Evolutionary conservation across 1,139 yeast species (phyloP).

Genomic region (Suhomyces ambrosiae): DNA sequence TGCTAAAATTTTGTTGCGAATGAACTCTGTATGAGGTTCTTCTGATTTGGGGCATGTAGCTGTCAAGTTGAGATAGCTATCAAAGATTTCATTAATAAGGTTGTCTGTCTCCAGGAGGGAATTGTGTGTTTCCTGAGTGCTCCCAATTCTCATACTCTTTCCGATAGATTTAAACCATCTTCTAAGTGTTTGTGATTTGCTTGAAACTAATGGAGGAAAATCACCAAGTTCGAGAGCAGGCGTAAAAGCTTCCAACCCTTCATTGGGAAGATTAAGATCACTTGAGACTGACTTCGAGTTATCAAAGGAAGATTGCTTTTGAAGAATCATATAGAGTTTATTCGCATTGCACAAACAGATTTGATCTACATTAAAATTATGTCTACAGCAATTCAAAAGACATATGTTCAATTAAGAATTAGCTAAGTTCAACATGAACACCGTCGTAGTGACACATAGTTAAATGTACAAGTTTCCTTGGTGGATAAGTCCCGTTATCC

Average conservation of each 20-base stretch:
- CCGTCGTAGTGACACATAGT: conserved; percentile 39
- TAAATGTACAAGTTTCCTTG: conserved; percentile 35
- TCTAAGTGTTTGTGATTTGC: not conserved
- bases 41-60: no score
- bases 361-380: no score
- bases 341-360: no score
- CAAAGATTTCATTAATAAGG: conserved; percentile 2
- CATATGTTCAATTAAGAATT: not conserved
- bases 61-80: not conserved
- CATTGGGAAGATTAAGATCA: not conserved
- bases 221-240: not conserved
- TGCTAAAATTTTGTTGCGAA: no score
- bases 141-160: not conserved
- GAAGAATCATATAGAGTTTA: no score
- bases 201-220: not conserved
- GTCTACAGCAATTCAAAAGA: no score
- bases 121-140: not conserved
- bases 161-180: not conserved
- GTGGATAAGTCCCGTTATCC: conserved; percentile 32
- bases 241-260: not conserved
- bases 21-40: no score
- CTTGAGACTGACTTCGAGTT: not conserved
- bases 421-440: conserved; percentile 20
- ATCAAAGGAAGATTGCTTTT: no score
- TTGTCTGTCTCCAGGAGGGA: conserved; percentile 1